These are phyloP conservation scores for Aspergillus uvarum DNA, from an alignment of 2,329 filamentous ascomycete species.

Conservation along the genomic window DNA sequence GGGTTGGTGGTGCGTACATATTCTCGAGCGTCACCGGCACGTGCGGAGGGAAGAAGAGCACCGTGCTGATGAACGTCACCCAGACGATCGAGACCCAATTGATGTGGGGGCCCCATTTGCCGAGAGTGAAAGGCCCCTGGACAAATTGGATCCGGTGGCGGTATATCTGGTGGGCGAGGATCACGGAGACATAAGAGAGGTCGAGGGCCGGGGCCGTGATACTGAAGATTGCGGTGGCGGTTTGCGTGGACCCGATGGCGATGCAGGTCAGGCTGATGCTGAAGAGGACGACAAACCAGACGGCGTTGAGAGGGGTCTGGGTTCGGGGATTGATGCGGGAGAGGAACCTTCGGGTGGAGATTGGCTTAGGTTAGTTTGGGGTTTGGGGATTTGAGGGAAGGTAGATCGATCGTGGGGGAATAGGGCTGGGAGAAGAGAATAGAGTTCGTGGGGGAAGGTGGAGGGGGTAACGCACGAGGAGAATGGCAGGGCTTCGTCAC, in stretches of 20 bases:
- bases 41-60: conserved; percentile 56
- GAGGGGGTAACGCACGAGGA: conserved; percentile 46
- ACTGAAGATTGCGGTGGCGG: conserved; percentile 52
- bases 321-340: conserved; percentile 55
- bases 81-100: conserved; percentile 60
- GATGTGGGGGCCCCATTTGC: conserved; percentile 54
- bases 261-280: conserved; percentile 53
- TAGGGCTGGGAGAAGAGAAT: background rate
- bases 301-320: conserved; percentile 61
- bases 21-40: conserved; percentile 50
- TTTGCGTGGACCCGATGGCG: conserved; percentile 46
- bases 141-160: conserved; percentile 54
- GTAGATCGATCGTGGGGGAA: no score
- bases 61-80: conserved; percentile 62
- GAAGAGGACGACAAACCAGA: conserved; percentile 63
- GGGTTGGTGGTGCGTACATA: conserved; percentile 38
- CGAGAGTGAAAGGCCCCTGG: conserved; percentile 59
- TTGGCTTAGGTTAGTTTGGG: background rate
- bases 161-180: conserved; percentile 58
- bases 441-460: no score
- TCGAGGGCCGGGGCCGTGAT: conserved; percentile 55
- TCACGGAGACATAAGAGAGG: conserved; percentile 59
- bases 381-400: background rate
- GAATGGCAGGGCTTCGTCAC: conserved; percentile 62
- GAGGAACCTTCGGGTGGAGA: conserved; percentile 45